phyloP scores from a whole-genome alignment of 1,284 basidiomycete species.

The Leccinum solheimii region DNA sequence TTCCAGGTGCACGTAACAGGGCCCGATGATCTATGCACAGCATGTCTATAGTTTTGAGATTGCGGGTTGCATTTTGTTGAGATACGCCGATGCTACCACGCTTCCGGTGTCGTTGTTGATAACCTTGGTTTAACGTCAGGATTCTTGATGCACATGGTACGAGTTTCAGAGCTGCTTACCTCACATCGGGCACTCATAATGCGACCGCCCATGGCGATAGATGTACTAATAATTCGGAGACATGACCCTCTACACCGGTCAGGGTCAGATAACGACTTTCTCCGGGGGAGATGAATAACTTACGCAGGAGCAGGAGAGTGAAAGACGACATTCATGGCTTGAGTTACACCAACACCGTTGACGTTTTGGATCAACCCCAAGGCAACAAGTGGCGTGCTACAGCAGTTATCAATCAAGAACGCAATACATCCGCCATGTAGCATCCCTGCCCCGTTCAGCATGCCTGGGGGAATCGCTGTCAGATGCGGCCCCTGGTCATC shows the following conservation, averaged over 20 bases:
- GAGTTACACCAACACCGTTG: constrained; percentile 74
- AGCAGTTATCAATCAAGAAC: constrained; percentile 72
- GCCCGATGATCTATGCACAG: constrained; percentile 5
- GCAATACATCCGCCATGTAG: constrained; percentile 70
- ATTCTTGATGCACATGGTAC: constrained; percentile 26
- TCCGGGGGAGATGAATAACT: constrained; percentile 26
- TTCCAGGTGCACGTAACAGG: constrained; percentile 11
- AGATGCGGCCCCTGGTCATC: constrained; percentile 5
- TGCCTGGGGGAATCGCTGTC: constrained; percentile 42
- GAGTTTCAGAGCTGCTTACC: constrained; percentile 31
- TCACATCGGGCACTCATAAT: constrained; percentile 71
- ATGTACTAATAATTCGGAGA: constrained; percentile 60
- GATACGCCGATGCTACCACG: constrained; percentile 59
- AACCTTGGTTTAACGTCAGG: constrained; percentile 42
- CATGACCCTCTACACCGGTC: constrained; percentile 49
- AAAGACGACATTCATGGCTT: constrained; percentile 65
- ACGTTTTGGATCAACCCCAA: constrained; percentile 56
- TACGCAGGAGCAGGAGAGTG: constrained; percentile 65
- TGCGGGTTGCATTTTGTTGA: constrained; percentile 69
- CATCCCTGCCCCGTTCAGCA: constrained; percentile 73
- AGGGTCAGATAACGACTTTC: constrained; percentile 1
- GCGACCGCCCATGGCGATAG: constrained; percentile 62
- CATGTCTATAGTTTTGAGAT: constrained; percentile 37
- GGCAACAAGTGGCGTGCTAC: constrained; percentile 62
- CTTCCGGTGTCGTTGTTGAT: constrained; percentile 54